Evolutionary conservation across 2,329 filamentous ascomycete genomes (phyloP), one percentile per base, ranked within the genome.

Genomic region (Akanthomyces lecanii): DNA sequence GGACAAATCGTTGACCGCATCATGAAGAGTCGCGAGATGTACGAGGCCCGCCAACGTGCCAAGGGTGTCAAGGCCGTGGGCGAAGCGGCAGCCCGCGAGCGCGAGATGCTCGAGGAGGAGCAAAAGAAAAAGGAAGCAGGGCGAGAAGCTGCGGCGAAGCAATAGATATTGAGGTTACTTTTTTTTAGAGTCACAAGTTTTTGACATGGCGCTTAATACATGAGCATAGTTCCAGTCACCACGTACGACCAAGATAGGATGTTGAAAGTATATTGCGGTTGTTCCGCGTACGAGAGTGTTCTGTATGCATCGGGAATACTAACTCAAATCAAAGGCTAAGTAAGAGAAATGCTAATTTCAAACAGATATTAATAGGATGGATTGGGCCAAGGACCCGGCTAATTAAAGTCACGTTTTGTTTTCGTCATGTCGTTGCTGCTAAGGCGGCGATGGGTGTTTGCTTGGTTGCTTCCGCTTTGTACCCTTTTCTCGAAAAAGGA

Each of bases 1-100:
- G 92, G 88, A 3, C 89, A 95, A 69, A 98, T 99, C 69, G 93
- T 99, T 54, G 85, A 89, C 68, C 82, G 95, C 38, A 99, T 99
- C 72, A 82, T 98, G 81, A 90, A 88, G 75, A 93, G 91, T 70
- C 83, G 93, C 40, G 89, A 89, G 64, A 84, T 91, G 72, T 99
- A 97, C 75, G 94, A 98, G 78, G 95, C 92, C 70, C 82, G 95
- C 65, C 95, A 99, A 79, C 83, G 90, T 59, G 87, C 89, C 68
- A 99, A 99, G 80, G 90, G 93, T 12, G 85, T 92, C 67, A 99
- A 99, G 79, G 88, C 89, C 0, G 82, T 88, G 54, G 84, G 86
- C 0, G 95, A 98, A 75, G 85, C 84, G 40, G 83, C 85, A 14
- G 83, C 86, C 48, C 81, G 83, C 64, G 76, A 83, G 68, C 79